phyloP scores from a whole-genome alignment of 306 rosid species.

The Coriaria nepalensis region DNA sequence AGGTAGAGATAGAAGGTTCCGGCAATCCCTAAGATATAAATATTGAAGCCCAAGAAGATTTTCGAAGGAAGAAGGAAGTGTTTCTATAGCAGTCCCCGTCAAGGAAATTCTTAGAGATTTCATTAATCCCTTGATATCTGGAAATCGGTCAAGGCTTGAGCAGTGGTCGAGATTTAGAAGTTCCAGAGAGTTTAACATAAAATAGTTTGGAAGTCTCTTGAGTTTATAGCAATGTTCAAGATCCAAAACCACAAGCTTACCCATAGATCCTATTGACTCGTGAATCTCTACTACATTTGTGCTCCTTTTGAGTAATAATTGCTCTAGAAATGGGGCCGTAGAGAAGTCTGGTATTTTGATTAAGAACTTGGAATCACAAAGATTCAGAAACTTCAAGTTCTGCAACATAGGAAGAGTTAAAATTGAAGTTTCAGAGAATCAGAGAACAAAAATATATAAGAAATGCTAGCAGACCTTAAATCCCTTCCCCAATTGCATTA shows the following conservation, averaged over 20 bases:
- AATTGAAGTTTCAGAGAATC: background rate
- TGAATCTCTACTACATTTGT: slow-evolving; percentile 24
- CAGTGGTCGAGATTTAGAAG: slow-evolving; percentile 14
- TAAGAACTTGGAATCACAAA: slow-evolving; percentile 10
- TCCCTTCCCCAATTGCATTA: slow-evolving; percentile 5
- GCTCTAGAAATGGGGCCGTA: slow-evolving; percentile 18
- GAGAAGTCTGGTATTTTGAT: slow-evolving; percentile 15
- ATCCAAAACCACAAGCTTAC: slow-evolving; percentile 14
- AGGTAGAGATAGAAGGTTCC: background rate
- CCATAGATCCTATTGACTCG: slow-evolving; percentile 16
- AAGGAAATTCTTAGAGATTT: slow-evolving; percentile 3
- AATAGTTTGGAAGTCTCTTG: slow-evolving; percentile 13
- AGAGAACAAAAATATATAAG: background rate
- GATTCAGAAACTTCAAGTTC: slow-evolving; percentile 12
- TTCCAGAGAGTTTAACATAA: slow-evolving; percentile 10
- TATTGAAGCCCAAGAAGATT: slow-evolving; percentile 25
- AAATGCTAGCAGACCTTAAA: slow-evolving; percentile 11
- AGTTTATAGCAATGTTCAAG: slow-evolving; percentile 12
- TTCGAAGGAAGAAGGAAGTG: slow-evolving; percentile 16
- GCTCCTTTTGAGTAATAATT: slow-evolving; percentile 14
- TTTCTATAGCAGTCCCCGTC: slow-evolving; percentile 9
- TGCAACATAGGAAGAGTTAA: slow-evolving; percentile 8
- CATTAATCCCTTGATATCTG: slow-evolving; percentile 7
- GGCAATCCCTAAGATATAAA: background rate
- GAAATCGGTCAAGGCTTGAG: slow-evolving; percentile 17